These are phyloP conservation scores for sunflower (Helianthus annuus) DNA, from an alignment of 129 eudicot genomes.

Conservation along the genomic window DNA sequence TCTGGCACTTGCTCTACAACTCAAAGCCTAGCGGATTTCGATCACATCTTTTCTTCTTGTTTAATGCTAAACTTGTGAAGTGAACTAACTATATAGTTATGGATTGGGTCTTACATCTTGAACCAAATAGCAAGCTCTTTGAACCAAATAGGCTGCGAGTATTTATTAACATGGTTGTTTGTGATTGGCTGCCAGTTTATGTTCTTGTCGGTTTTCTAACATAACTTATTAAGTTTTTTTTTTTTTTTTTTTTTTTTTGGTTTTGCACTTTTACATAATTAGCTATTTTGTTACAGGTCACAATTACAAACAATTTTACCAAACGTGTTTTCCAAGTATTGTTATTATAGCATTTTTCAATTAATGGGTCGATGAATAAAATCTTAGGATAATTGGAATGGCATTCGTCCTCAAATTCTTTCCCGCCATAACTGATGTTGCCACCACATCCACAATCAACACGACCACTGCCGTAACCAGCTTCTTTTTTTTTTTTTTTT, in stretches of 20 bases:
- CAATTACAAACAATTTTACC: too few species aligned
- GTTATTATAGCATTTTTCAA: too few species aligned
- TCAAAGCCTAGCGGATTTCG: conserved; percentile 19
- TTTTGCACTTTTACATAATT: neutral
- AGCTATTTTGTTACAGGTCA: too few species aligned
- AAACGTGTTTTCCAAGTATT: too few species aligned
- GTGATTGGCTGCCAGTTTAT: neutral
- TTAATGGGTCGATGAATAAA: too few species aligned
- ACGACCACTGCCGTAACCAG: too few species aligned
- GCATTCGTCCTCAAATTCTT: too few species aligned
- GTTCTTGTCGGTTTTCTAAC: neutral
- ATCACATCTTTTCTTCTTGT: neutral
- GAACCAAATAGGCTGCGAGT: conserved; percentile 12
- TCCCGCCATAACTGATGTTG: too few species aligned
- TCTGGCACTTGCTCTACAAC: conserved; percentile 8
- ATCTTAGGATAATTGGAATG: too few species aligned
- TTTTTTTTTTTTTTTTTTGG: neutral
- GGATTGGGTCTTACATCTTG: conserved; percentile 8
- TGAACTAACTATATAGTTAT: conserved; percentile 6
- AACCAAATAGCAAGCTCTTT: neutral
- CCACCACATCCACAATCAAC: too few species aligned
- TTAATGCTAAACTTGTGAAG: conserved; percentile 16
- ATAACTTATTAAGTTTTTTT: neutral
- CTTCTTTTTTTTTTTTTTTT: too few species aligned
- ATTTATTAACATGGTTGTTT: neutral